These are phyloP conservation scores for Prunus campanulata DNA, from an alignment of 306 rosid species.

Conservation along the genomic window DNA sequence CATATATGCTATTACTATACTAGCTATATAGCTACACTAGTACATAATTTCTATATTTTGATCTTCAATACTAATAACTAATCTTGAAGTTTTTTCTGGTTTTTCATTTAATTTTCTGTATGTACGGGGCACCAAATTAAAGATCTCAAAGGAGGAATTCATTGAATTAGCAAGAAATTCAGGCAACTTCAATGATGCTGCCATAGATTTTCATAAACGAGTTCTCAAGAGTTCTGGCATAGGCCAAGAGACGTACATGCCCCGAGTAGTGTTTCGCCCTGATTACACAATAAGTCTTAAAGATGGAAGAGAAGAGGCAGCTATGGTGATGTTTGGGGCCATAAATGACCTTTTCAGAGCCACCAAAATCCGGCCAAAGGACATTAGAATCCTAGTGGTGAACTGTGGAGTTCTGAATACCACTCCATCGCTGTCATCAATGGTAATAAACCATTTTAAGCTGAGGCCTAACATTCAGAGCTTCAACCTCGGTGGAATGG, in stretches of 20 bases:
- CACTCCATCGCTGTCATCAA: slow-evolving; percentile 59
- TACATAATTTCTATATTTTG: background rate
- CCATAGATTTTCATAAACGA: slow-evolving; percentile 48
- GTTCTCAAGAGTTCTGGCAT: slow-evolving; percentile 57
- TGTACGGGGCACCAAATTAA: slow-evolving; percentile 14
- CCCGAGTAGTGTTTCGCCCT: slow-evolving; percentile 40
- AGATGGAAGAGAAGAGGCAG: slow-evolving; percentile 54
- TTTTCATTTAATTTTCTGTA: background rate
- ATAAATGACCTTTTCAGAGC: slow-evolving; percentile 42
- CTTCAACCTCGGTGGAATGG: slow-evolving; percentile 72
- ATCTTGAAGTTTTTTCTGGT: background rate
- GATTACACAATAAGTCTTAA: slow-evolving; percentile 30
- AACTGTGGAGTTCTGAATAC: slow-evolving; percentile 59
- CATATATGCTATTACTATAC: too few relatives aligned
- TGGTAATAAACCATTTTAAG: slow-evolving; percentile 61
- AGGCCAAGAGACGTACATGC: slow-evolving; percentile 56
- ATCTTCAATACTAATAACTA: background rate
- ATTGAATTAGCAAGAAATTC: slow-evolving; percentile 53
- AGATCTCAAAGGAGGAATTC: slow-evolving; percentile 57
- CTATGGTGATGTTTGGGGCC: slow-evolving; percentile 57
- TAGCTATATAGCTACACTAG: background rate
- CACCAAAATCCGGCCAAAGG: slow-evolving; percentile 40
- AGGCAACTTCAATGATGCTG: slow-evolving; percentile 45
- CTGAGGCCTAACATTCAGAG: slow-evolving; percentile 55
- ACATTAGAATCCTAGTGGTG: slow-evolving; percentile 47